Evolutionary conservation across 2,329 filamentous ascomycete genomes (phyloP), one percentile per base, ranked within the genome.

Genomic region (Monilinia polystroma): DNA sequence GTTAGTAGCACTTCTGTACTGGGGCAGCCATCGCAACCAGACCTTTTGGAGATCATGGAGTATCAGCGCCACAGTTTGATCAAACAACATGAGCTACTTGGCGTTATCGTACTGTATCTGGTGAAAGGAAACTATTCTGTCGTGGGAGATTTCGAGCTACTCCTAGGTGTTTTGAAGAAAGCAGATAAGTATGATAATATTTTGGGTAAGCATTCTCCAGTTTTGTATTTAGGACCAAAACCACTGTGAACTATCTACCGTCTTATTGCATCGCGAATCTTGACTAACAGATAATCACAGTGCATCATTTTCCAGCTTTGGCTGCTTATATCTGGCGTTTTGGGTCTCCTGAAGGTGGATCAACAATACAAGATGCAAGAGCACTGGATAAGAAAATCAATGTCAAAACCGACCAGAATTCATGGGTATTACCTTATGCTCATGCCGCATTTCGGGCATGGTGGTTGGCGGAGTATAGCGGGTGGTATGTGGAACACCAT

Each of bases 401-500:
- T 71, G 83, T 85, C 49, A 84, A 85, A 23, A 81, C 85, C 56
- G 90, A 93, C 60, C 86, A 87, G 68, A 81, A 89, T 53, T 80
- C 83, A 20, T 97, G 93, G 91, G 82, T 84, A 29, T 77, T 96
- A 51, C 82, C 88, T 20, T 90, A 89, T 72, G 84, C 98, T 16
- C 90, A 93, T 73, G 91, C 93, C 56, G 90, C 92, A 4, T 84
- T 93, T 16, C 85, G 87, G 65, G 86, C 90, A 5, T 93, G 91
- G 84, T 99, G 95, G 95, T 84, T 97, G 57, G 89, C 92, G 43
- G 93, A 98, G 75, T 97, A 97, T 78, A 95, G 91, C 71, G 92
- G 92, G 3, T 91, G 92, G 82, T 97, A 93, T 76, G 83, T 91
- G 67, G 92, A 96, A 72, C 85, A 89, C 57, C 69, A 86, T 26